A percentile compares a stretch with the other conserved stretches of the same genome.
phyloP scores from a whole-genome alignment of 805 yeast genomes.

The Brettanomyces sp. region DNA sequence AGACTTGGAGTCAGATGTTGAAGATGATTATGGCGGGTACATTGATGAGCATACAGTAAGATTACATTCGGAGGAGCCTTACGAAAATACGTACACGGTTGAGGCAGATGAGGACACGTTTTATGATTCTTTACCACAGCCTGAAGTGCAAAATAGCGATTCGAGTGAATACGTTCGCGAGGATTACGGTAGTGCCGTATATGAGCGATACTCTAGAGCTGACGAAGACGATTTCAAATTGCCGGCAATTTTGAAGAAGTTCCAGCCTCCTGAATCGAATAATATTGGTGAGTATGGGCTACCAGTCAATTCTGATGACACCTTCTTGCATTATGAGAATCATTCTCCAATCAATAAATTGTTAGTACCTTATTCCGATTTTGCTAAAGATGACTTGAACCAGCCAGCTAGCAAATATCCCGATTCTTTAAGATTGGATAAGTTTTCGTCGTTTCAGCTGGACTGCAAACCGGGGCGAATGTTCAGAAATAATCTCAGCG shows the following conservation, averaged over 20 bases:
- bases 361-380: slow-evolving; percentile 7
- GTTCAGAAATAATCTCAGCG: slow-evolving; percentile 33
- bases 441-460: slow-evolving; percentile 14
- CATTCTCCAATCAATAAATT: slow-evolving; percentile 11
- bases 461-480: slow-evolving; percentile 20
- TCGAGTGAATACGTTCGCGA: too few species aligned
- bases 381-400: slow-evolving; percentile 15
- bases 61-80: too few species aligned
- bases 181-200: too few species aligned
- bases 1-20: too few species aligned
- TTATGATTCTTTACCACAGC: slow-evolving; percentile 3
- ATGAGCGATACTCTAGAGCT: too few species aligned
- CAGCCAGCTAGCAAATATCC: slow-evolving; percentile 30
- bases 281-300: slow-evolving; percentile 4
- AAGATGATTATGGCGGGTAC: too few species aligned
- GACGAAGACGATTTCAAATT: too few species aligned
- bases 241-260: too few species aligned
- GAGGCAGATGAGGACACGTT: not conserved
- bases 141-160: not conserved
- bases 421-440: slow-evolving; percentile 20
- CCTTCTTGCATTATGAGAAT: slow-evolving; percentile 26
- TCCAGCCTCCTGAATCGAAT: too few species aligned
- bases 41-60: too few species aligned
- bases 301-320: slow-evolving; percentile 24
- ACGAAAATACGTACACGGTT: not conserved